Conservation (phyloP, 2,329 filamentous ascomycete genomes). For the Alternaria rosae region DNA sequence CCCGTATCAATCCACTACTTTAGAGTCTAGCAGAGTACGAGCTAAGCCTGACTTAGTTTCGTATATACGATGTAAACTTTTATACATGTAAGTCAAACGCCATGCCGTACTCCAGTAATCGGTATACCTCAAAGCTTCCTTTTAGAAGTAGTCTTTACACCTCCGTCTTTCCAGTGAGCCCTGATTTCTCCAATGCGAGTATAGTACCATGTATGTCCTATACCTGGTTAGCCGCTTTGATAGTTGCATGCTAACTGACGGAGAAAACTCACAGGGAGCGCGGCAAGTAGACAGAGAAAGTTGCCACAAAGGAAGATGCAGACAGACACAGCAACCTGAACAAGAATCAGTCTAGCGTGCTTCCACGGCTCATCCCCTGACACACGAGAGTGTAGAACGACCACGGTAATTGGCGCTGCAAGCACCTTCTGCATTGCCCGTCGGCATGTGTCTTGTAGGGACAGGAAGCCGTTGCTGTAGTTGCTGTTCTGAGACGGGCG, state of each 20-base stretch:
- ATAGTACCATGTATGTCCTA: slow-evolving; percentile 5
- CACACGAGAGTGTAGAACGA: background rate
- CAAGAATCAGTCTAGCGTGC: background rate
- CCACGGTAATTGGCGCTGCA: slow-evolving; percentile 3
- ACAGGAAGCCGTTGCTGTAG: slow-evolving; percentile 8
- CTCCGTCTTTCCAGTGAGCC: background rate
- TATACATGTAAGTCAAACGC: background rate
- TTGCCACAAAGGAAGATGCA: slow-evolving; percentile 6
- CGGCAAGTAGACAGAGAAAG: slow-evolving; percentile 2
- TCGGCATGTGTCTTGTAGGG: background rate
- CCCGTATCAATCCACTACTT: background rate
- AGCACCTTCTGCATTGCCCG: background rate
- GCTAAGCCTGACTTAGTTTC: background rate
- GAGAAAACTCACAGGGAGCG: slow-evolving; percentile 1
- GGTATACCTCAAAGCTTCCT: background rate
- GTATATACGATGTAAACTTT: background rate
- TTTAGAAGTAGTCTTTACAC: background rate
- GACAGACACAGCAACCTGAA: background rate
- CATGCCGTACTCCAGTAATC: background rate
- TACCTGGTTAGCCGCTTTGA: background rate
- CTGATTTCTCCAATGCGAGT: background rate
- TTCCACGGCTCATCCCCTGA: background rate
- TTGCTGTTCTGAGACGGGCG: background rate
- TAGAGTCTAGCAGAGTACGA: background rate
- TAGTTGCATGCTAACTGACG: background rate